Evolutionary conservation across 2,329 filamentous ascomycete genomes (phyloP).

Genomic region (Venturia nashicola): DNA sequence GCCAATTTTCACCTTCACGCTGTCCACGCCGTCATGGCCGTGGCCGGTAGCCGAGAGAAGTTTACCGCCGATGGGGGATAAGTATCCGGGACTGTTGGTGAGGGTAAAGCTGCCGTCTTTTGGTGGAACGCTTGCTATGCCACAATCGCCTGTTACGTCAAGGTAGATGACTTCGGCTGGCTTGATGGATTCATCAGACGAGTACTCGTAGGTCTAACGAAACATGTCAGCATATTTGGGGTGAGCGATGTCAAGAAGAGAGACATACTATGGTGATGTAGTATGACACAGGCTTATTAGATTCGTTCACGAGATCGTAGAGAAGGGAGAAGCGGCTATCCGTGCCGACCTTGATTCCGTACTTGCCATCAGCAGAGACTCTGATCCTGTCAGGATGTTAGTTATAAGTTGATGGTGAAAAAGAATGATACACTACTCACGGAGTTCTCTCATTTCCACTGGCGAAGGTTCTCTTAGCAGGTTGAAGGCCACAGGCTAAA

Average conservation of each 20-base stretch:
- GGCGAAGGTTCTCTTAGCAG: constrained; percentile 1
- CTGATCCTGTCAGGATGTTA: neutral
- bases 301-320: constrained; percentile 5
- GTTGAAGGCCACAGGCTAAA: neutral
- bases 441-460: constrained; percentile 7
- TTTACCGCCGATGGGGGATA: neutral
- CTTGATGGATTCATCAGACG: neutral
- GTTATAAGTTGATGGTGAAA: neutral
- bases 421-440: neutral
- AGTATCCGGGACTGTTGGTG: neutral
- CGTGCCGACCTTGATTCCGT: neutral
- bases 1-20: neutral
- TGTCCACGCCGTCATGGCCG: constrained; percentile 1
- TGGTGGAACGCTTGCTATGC: neutral
- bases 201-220: constrained; percentile 1
- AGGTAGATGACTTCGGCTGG: neutral
- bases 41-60: constrained; percentile 5
- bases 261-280: constrained; percentile 1
- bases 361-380: neutral
- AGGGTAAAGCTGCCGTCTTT: neutral
- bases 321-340: neutral
- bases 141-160: constrained; percentile 5
- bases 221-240: neutral
- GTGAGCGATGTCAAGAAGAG: neutral
- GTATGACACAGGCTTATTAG: neutral